Evolutionary conservation across 495 filamentous ascomycete genomes (phyloP).

Genomic region (Aspergillus cristatus): DNA sequence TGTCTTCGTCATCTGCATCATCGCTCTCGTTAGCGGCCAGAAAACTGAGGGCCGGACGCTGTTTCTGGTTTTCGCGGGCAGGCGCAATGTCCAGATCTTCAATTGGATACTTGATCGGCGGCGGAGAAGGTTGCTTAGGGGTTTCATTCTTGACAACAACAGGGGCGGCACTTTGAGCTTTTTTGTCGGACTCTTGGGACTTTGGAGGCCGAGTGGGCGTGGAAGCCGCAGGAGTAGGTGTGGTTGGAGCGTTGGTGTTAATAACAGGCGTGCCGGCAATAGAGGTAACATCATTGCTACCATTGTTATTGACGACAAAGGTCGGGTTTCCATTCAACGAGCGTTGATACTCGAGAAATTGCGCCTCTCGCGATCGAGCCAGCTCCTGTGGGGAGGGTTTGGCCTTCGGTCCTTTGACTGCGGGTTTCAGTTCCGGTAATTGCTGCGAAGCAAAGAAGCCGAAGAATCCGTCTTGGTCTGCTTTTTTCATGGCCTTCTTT

Average conservation of each 20-base stretch:
- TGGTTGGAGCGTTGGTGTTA: slow-evolving; percentile 16
- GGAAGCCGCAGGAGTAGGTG: slow-evolving; percentile 21
- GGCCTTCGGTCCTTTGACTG: slow-evolving; percentile 66
- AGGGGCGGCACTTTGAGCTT: slow-evolving; percentile 15
- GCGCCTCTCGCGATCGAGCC: slow-evolving; percentile 36
- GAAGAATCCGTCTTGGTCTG: slow-evolving; percentile 44
- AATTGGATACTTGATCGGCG: slow-evolving; percentile 85
- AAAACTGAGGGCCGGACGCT: slow-evolving; percentile 69
- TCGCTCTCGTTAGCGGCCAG: slow-evolving; percentile 50
- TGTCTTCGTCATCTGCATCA: slow-evolving; percentile 28
- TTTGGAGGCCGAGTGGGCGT: slow-evolving; percentile 26
- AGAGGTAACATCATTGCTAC: too few species aligned
- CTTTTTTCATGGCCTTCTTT: slow-evolving; percentile 68
- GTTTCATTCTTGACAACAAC: slow-evolving; percentile 29
- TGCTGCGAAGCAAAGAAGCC: slow-evolving; percentile 46
- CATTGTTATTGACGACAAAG: slow-evolving; percentile 31
- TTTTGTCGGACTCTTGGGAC: slow-evolving; percentile 33
- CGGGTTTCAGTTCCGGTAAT: slow-evolving; percentile 72
- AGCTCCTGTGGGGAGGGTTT: slow-evolving; percentile 42
- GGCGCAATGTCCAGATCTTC: slow-evolving; percentile 79
- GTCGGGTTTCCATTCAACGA: slow-evolving; percentile 42
- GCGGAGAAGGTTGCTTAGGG: slow-evolving; percentile 54
- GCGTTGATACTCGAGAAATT: slow-evolving; percentile 44
- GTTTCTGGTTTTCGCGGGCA: slow-evolving; percentile 41
- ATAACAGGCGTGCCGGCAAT: too few species aligned